Conservation (phyloP, 2,329 filamentous ascomycete genomes). For the Paecilomyces fulvus region DNA sequence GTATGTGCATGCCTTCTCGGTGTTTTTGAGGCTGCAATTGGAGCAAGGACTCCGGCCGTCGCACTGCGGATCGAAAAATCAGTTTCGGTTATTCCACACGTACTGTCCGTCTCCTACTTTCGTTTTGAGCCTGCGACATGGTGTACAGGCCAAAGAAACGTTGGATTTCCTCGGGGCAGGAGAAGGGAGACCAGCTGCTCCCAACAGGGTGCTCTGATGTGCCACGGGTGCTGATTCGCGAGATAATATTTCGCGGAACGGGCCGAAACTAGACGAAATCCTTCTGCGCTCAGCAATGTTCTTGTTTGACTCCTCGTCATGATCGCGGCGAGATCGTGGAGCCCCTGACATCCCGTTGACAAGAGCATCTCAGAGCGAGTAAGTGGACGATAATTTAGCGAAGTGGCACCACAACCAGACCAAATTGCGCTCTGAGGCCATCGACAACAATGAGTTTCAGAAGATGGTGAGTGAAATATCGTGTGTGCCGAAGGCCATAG, state of each 20-base stretch:
- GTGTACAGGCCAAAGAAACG: not conserved
- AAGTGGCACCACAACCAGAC: not conserved
- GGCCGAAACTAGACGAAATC: not conserved
- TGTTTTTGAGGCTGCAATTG: not conserved
- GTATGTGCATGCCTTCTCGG: not conserved
- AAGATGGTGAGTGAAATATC: not conserved
- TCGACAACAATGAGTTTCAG: not conserved
- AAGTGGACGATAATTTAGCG: not conserved
- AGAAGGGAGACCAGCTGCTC: not conserved
- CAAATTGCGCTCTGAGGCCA: not conserved
- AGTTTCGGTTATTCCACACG: not conserved
- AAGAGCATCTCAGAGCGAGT: not conserved
- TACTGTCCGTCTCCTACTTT: not conserved
- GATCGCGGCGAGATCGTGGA: not conserved
- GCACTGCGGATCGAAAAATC: not conserved
- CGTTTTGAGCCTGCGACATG: constrained; percentile 1
- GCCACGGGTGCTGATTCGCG: not conserved
- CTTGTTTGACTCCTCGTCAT: not conserved
- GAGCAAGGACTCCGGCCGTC: not conserved
- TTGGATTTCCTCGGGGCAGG: not conserved
- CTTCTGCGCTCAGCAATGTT: not conserved
- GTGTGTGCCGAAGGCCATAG: not conserved
- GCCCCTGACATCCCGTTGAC: not conserved
- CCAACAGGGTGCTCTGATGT: not conserved
- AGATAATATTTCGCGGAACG: not conserved